Conservation (phyloP, 441 rosid species). For the Populus trichocarpa region DNA sequence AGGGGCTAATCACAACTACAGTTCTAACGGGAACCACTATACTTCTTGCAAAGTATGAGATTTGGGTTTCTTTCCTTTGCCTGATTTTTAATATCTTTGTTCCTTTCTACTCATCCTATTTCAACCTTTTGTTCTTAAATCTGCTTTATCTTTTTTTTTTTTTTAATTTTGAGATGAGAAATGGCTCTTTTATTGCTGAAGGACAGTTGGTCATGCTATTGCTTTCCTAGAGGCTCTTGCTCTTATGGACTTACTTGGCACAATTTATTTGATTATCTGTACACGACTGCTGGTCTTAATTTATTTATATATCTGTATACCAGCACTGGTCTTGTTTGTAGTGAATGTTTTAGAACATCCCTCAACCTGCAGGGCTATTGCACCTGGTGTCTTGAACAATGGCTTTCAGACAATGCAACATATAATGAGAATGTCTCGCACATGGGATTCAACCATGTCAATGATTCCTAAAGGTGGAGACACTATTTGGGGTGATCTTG, state of each 20-base stretch:
- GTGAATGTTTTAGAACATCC: neutral
- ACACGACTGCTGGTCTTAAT: neutral
- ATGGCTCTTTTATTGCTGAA: neutral
- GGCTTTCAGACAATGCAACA: conserved; percentile 81
- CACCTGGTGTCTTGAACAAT: conserved; percentile 79
- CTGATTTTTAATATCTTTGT: neutral
- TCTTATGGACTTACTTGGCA: neutral
- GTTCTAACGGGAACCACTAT: neutral
- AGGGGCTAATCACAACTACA: neutral
- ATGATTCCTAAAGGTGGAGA: conserved; percentile 96
- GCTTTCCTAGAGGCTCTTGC: neutral
- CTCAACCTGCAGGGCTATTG: conserved; percentile 66
- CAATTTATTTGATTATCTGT: neutral
- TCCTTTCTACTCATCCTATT: neutral
- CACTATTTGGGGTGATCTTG: conserved; percentile 91
- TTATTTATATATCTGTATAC: neutral
- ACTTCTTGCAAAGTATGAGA: neutral
- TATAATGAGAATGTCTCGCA: conserved; percentile 78
- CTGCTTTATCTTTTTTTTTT: neutral
- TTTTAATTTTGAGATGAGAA: neutral
- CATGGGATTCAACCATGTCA: conserved; percentile 98
- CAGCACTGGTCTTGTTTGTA: neutral
- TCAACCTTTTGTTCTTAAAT: neutral
- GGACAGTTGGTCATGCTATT: neutral
- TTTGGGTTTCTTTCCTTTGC: neutral